Percentiles rank a stretch among this genome's conserved stretches.
Conservation (phyloP, 2,329 filamentous ascomycete genomes). For the Xylariaceae sp. region DNA sequence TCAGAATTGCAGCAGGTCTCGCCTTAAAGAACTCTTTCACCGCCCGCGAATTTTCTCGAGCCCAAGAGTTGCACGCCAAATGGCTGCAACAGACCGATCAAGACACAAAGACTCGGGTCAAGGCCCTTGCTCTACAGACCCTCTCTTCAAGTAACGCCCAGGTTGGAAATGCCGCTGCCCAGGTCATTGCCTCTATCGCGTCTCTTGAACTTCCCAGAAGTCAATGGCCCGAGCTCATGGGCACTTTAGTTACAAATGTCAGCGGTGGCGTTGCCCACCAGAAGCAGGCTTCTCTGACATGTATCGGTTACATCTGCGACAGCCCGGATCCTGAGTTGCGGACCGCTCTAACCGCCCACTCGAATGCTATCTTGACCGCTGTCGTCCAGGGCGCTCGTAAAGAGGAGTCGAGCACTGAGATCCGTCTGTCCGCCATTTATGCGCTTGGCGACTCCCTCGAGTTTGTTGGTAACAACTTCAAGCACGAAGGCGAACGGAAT, state of each 20-base stretch:
- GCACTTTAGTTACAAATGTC: conserved; percentile 83
- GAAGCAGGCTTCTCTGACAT: conserved; percentile 89
- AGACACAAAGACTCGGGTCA: conserved; percentile 80
- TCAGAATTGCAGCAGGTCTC: conserved; percentile 90
- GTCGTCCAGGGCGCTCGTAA: conserved; percentile 96
- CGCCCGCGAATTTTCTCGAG: conserved; percentile 79
- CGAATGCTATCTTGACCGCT: conserved; percentile 94
- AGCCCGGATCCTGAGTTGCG: conserved; percentile 84
- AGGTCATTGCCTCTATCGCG: conserved; percentile 93
- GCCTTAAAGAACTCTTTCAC: conserved; percentile 98
- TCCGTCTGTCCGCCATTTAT: conserved; percentile 86
- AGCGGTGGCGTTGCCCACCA: conserved; percentile 79
- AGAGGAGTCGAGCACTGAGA: conserved; percentile 87
- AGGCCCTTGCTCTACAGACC: conserved; percentile 84
- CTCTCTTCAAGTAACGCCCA: conserved; percentile 72
- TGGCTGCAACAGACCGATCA: conserved; percentile 81
- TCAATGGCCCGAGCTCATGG: conserved; percentile 92
- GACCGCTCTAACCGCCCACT: conserved; percentile 74
- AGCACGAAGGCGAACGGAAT: conserved; percentile 97
- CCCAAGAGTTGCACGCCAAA: conserved; percentile 87
- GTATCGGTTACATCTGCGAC: conserved; percentile 99
- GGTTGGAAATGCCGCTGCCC: conserved; percentile 83
- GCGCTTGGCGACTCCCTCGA: conserved; percentile 94
- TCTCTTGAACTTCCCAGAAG: conserved; percentile 88
- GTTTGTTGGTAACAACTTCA: conserved; percentile 97